phyloP scores from a whole-genome alignment of 768 basidiomycete genomes.

The Lentinus tigrinus region DNA sequence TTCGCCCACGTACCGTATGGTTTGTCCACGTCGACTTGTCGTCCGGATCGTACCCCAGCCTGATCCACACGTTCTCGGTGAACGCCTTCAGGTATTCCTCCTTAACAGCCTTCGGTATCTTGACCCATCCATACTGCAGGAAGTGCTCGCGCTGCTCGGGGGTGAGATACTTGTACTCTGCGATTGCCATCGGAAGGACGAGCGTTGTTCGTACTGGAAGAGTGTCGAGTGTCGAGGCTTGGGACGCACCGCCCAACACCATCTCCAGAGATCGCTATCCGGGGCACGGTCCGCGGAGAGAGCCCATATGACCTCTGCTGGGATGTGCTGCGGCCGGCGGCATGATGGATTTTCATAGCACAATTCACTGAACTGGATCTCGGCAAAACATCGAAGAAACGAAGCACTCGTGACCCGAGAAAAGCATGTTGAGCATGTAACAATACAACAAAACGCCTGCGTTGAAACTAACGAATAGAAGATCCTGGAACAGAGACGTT shows the following conservation, averaged over 20 bases:
- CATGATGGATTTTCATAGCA: too few relatives aligned
- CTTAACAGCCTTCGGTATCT: constrained; percentile 32
- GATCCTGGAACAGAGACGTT: too few relatives aligned
- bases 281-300: too few relatives aligned
- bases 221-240: too few relatives aligned
- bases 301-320: constrained; percentile 6
- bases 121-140: constrained; percentile 34
- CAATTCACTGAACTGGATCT: background rate
- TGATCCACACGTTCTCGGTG: constrained; percentile 34
- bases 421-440: too few relatives aligned
- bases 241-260: too few relatives aligned
- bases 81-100: constrained; percentile 29
- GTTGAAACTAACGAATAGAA: too few relatives aligned
- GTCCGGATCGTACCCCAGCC: constrained; percentile 32
- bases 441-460: too few relatives aligned
- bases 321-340: background rate
- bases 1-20: constrained; percentile 21
- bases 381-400: constrained; percentile 10
- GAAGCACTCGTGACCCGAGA: background rate
- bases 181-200: constrained; percentile 7
- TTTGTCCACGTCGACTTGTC: constrained; percentile 36
- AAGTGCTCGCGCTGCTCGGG: constrained; percentile 34
- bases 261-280: too few relatives aligned
- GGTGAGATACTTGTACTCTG: constrained; percentile 21
- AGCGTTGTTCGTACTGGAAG: too few relatives aligned